phyloP scores from a whole-genome alignment of 2,329 filamentous ascomycete genomes.

The Neonectria ditissima region DNA sequence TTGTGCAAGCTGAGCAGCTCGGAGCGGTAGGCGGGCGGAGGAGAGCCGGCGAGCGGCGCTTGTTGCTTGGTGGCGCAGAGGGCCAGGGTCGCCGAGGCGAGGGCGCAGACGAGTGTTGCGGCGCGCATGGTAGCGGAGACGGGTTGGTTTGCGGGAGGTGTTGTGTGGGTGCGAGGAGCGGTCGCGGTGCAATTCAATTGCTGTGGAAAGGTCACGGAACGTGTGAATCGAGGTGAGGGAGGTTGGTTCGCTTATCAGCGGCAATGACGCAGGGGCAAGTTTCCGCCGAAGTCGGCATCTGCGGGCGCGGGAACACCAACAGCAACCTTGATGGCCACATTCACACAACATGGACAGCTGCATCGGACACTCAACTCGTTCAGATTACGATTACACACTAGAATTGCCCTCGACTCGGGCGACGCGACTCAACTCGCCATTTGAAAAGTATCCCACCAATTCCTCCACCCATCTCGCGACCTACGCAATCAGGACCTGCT shows the following conservation, averaged over 20 bases:
- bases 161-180: neutral
- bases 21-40: slow-evolving; percentile 54
- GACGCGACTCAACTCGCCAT: neutral
- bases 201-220: neutral
- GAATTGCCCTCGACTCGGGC: neutral
- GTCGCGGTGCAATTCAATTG: neutral
- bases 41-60: slow-evolving; percentile 7
- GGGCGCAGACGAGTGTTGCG: slow-evolving; percentile 20
- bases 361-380: neutral
- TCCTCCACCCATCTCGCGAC: neutral
- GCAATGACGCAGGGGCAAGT: neutral
- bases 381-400: neutral
- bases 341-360: neutral
- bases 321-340: neutral
- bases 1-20: slow-evolving; percentile 79
- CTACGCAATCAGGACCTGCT: slow-evolving; percentile 63
- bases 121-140: slow-evolving; percentile 25
- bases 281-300: neutral
- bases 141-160: neutral
- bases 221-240: neutral
- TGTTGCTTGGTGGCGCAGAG: slow-evolving; percentile 18
- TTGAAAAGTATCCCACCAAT: slow-evolving; percentile 5
- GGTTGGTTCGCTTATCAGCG: slow-evolving; percentile 1
- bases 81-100: slow-evolving; percentile 26
- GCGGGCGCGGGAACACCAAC: too few species aligned